These are phyloP conservation scores for Silene latifolia DNA, from an alignment of 148 eudicot genomes.

Conservation along the genomic window DNA sequence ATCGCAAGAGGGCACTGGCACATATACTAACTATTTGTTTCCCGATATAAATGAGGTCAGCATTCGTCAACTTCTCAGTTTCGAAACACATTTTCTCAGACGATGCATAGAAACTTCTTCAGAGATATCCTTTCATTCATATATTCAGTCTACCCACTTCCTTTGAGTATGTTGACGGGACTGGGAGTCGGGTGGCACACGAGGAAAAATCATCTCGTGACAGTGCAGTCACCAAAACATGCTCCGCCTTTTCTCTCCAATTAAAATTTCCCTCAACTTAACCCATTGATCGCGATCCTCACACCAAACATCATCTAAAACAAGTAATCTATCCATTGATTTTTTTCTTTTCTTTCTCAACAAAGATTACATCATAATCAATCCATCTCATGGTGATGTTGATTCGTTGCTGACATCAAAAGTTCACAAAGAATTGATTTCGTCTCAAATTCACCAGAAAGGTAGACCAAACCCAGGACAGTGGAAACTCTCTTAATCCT, in stretches of 20 bases:
- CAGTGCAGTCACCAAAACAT: constrained; percentile 6
- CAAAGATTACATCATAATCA: neutral
- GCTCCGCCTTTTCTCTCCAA: neutral
- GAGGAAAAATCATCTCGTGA: too few relatives aligned
- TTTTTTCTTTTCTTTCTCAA: neutral
- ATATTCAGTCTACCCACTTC: neutral
- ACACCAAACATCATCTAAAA: constrained; percentile 16
- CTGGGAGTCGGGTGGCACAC: too few relatives aligned
- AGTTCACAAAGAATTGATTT: neutral
- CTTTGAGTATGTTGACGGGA: neutral
- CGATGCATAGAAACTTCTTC: neutral
- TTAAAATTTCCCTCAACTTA: constrained; percentile 1
- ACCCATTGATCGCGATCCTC: constrained; percentile 9
- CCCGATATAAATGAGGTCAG: neutral
- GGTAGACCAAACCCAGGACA: neutral
- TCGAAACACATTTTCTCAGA: constrained; percentile 8
- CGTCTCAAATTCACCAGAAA: constrained; percentile 11
- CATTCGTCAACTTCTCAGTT: neutral
- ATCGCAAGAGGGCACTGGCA: constrained; percentile 3
- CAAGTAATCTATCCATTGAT: neutral
- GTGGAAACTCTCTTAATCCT: constrained; percentile 4
- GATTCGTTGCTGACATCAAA: neutral
- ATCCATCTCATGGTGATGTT: constrained; percentile 8
- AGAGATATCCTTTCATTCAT: constrained; percentile 9
- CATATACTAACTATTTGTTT: neutral